Evolutionary conservation across 2,329 filamentous ascomycete species (phyloP), one percentile per base, ranked within the genome.

Genomic region (Paracoccidioides lutzii): DNA sequence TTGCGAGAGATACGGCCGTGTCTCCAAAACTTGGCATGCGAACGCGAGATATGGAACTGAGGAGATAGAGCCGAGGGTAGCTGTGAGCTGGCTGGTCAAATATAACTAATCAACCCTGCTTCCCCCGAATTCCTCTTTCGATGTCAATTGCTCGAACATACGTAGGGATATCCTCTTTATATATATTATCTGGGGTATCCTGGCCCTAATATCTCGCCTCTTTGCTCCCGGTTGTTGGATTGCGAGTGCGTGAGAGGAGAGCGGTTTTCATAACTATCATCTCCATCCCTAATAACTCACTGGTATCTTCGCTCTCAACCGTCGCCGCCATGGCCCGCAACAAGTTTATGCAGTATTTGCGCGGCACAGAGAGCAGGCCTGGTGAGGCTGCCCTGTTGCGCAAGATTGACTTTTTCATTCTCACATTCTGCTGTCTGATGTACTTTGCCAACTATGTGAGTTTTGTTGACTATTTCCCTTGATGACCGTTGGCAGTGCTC

Each of bases 391-490:
- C 52, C 45, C 70, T 79, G 32, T 67, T 77, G 35, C 68, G 74
- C 56, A 78, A 78, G 62, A 68, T 78, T 30, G 76, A 78, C 59
- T 74, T 72, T 63, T 78, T 76, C 56, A 66, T 78, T 62, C 63
- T 73, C 3, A 64, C 64, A 14, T 73, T 71, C 55, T 69, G 67
- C 4, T 77, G 75, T 53, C 61, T 78, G 5, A 72, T 69, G 49
- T 76, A 71, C 57, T 77, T 76, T 57, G 66, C 74, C 58, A 78
- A 78, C 58, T 62, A 61, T 38, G 60, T 61, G 49, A 58, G 59
- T 58, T 53, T 42, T 3, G 38, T 3, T 35, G 22, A 12, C 43
- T 10, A 35, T 9, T 41, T 51, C 30, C n/a, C 40, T n/a, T 32
- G 15, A 42, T 35, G 43, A 15, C 35, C 14, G 35, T 14, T 15